Evolutionary conservation across 2,329 filamentous ascomycete species (phyloP).

Genomic region (Blastomyces parvus): DNA sequence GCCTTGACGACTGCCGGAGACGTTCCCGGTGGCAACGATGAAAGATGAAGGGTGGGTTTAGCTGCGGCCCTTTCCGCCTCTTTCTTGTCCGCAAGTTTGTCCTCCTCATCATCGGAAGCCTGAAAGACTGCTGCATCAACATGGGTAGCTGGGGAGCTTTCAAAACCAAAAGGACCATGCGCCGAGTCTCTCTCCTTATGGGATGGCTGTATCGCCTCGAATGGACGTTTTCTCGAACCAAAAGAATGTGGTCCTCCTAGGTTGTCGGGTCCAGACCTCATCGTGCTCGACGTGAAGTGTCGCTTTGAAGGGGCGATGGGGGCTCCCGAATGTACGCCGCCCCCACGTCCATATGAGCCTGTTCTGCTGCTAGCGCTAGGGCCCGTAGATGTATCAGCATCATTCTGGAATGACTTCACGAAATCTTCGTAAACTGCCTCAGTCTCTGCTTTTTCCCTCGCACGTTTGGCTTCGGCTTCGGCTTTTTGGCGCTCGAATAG

Average conservation of each 20-base stretch:
- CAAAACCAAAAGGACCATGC: constrained; percentile 34
- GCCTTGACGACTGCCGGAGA: constrained; percentile 43
- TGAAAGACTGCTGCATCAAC: constrained; percentile 35
- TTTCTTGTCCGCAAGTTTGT: constrained; percentile 31
- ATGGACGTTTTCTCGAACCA: constrained; percentile 36
- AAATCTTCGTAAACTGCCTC: constrained; percentile 82
- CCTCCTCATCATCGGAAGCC: constrained; percentile 36
- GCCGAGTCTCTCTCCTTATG: constrained; percentile 27
- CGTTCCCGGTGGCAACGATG: constrained; percentile 45
- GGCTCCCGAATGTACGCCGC: constrained; percentile 24
- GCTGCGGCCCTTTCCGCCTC: constrained; percentile 40
- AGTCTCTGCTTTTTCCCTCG: constrained; percentile 75
- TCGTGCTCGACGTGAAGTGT: constrained; percentile 47
- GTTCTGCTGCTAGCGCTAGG: constrained; percentile 17
- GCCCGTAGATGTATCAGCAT: constrained; percentile 21
- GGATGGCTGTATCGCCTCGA: constrained; percentile 32
- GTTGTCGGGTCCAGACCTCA: constrained; percentile 42
- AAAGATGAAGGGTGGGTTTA: constrained; percentile 48
- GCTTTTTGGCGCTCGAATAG: constrained; percentile 81
- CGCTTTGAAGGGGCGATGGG: constrained; percentile 44
- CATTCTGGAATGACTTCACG: constrained; percentile 57
- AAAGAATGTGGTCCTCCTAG: constrained; percentile 37
- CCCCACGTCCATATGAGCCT: constrained; percentile 26
- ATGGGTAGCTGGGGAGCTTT: constrained; percentile 24
- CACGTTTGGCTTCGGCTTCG: constrained; percentile 79